Percentiles rank a stretch among this genome's conserved stretches.
Evolutionary conservation across 495 filamentous ascomycete species (phyloP).

Genomic region (Xylaria venustula): DNA sequence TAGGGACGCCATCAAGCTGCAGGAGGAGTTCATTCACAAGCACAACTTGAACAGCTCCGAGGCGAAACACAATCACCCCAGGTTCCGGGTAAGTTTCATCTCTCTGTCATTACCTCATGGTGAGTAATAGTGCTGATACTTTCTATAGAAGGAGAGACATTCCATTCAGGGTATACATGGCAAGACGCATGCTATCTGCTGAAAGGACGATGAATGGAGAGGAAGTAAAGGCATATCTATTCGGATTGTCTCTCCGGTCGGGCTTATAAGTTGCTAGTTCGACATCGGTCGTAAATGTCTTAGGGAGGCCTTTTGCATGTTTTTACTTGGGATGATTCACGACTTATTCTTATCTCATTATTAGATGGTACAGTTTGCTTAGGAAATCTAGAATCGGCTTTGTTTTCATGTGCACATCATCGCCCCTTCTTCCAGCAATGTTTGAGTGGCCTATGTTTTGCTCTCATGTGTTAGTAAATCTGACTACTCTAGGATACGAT

Average conservation of each 20-base stretch:
- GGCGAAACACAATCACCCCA: slow-evolving; percentile 59
- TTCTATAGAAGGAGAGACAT: slow-evolving; percentile 65
- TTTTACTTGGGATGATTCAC: no score
- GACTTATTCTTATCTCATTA: no score
- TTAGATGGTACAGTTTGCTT: no score
- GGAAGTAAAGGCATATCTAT: background rate
- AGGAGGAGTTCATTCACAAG: slow-evolving; percentile 61
- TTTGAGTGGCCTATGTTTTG: no score
- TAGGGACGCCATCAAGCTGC: slow-evolving; percentile 60
- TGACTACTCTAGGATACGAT: no score
- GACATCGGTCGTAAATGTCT: background rate
- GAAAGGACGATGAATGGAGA: background rate
- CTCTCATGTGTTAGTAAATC: no score
- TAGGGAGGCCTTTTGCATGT: no score
- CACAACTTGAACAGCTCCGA: slow-evolving; percentile 56
- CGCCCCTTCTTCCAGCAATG: no score
- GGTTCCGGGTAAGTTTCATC: slow-evolving; percentile 51
- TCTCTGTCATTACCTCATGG: background rate
- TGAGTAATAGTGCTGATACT: background rate
- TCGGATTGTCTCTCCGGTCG: background rate
- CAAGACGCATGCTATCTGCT: slow-evolving; percentile 86
- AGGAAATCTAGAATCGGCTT: no score
- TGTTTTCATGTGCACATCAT: no score
- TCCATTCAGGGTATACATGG: slow-evolving; percentile 83
- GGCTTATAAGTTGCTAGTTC: background rate